Percentiles rank a stretch among this genome's conserved stretches.
Conservation (phyloP, 768 basidiomycete species). For the Tremella yokohamensis region DNA sequence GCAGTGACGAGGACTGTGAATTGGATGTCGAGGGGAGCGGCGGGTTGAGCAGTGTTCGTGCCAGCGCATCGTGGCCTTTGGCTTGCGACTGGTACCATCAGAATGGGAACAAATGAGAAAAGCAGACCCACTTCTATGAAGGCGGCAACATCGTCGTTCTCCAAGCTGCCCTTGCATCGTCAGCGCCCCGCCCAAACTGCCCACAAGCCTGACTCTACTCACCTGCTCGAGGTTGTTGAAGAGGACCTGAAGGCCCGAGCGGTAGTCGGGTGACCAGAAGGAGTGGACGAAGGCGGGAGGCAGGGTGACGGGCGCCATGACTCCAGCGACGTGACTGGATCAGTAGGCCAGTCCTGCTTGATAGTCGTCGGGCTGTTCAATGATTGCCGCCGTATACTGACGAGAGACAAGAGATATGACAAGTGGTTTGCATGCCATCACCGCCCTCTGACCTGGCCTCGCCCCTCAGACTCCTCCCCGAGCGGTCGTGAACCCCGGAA, state of each 20-base stretch:
- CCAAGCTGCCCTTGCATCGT: constrained; percentile 63
- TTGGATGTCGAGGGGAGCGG: constrained; percentile 53
- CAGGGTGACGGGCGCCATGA: constrained; percentile 81
- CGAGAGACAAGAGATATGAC: too few relatives aligned
- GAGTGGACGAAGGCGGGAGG: constrained; percentile 87
- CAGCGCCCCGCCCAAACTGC: constrained; percentile 9
- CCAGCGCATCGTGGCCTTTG: constrained; percentile 63
- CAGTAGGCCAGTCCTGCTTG: too few relatives aligned
- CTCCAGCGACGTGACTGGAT: background rate
- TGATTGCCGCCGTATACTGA: too few relatives aligned
- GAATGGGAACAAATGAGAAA: background rate
- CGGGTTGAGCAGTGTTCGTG: constrained; percentile 56
- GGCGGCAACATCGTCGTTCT: constrained; percentile 75
- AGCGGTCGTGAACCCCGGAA: too few relatives aligned
- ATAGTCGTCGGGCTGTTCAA: too few relatives aligned
- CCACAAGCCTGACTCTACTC: constrained; percentile 15
- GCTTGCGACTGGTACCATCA: constrained; percentile 63
- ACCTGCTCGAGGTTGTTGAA: constrained; percentile 76
- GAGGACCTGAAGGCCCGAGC: constrained; percentile 73
- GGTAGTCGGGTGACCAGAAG: constrained; percentile 91
- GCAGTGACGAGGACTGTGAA: constrained; percentile 12
- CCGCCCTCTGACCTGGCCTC: too few relatives aligned
- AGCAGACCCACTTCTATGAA: constrained; percentile 68
- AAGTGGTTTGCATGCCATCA: too few relatives aligned
- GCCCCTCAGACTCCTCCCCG: too few relatives aligned